Evolutionary conservation across 257 asterid species (phyloP).

Genomic region (Solanum commersonii): DNA sequence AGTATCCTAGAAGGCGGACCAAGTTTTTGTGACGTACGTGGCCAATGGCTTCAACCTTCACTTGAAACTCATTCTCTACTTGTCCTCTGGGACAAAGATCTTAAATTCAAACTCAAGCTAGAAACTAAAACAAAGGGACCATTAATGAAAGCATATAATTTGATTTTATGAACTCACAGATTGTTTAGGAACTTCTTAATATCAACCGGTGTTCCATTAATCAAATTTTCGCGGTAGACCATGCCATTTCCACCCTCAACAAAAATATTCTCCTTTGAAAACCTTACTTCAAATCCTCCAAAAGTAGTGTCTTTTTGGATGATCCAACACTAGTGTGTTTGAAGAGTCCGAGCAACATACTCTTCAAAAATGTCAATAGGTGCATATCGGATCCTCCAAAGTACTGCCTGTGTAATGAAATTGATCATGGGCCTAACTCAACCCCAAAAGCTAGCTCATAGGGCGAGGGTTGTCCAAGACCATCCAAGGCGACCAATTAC

Average conservation of each 20-base stretch:
- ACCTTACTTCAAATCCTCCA: conserved; percentile 8
- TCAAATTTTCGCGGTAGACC: conserved; percentile 66
- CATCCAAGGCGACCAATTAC: too few species aligned
- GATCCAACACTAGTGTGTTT: not conserved
- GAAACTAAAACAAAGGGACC: not conserved
- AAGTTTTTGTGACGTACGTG: conserved; percentile 74
- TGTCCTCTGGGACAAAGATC: conserved; percentile 19
- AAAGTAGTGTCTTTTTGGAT: not conserved
- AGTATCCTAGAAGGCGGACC: conserved; percentile 67
- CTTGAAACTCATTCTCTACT: conserved; percentile 90
- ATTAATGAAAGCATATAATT: not conserved
- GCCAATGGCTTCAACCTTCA: conserved; percentile 93
- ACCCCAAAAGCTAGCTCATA: too few species aligned
- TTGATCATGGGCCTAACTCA: too few species aligned
- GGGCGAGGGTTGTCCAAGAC: too few species aligned
- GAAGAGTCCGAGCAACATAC: not conserved
- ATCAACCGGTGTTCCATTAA: conserved; percentile 76
- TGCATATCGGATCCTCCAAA: not conserved
- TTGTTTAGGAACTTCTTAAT: conserved; percentile 90
- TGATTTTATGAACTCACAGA: conserved; percentile 36
- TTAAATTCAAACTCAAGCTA: not conserved
- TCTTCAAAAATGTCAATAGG: not conserved
- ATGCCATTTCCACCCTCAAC: conserved; percentile 98
- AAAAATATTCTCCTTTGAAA: conserved; percentile 71
- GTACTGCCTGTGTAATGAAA: too few species aligned